phyloP scores from a whole-genome alignment of 805 yeast species.

The Wickerhamomyces chaumierensis region DNA sequence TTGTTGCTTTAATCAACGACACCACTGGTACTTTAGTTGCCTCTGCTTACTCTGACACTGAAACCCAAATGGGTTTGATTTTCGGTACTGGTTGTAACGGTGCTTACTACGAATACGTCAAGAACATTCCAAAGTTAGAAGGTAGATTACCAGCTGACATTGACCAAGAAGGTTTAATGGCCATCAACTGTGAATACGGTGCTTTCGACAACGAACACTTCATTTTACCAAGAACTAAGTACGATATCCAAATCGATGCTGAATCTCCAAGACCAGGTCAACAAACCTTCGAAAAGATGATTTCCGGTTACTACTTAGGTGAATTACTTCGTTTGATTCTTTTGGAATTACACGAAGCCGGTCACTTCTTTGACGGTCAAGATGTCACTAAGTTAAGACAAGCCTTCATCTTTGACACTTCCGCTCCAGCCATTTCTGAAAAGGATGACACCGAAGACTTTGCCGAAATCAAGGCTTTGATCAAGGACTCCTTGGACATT shows the following conservation, averaged over 20 bases:
- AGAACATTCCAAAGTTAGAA: slow-evolving; percentile 69
- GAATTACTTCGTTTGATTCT: slow-evolving; percentile 77
- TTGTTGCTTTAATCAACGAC: slow-evolving; percentile 90
- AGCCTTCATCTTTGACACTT: slow-evolving; percentile 76
- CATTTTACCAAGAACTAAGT: slow-evolving; percentile 82
- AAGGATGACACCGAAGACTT: slow-evolving; percentile 82
- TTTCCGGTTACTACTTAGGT: slow-evolving; percentile 93
- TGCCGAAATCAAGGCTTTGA: slow-evolving; percentile 59
- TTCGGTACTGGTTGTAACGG: slow-evolving; percentile 98
- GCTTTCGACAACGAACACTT: slow-evolving; percentile 87
- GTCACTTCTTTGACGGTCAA: slow-evolving; percentile 60
- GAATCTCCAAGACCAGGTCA: slow-evolving; percentile 94
- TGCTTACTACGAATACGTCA: slow-evolving; percentile 76
- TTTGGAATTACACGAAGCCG: slow-evolving; percentile 56
- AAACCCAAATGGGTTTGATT: slow-evolving; percentile 87
- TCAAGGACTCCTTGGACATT: slow-evolving; percentile 47
- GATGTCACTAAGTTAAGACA: slow-evolving; percentile 49
- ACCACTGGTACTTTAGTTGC: slow-evolving; percentile 97
- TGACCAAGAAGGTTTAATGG: slow-evolving; percentile 62
- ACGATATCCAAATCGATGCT: slow-evolving; percentile 68
- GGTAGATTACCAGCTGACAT: slow-evolving; percentile 61
- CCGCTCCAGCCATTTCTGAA: slow-evolving; percentile 79
- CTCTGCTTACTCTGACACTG: slow-evolving; percentile 81
- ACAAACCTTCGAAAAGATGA: slow-evolving; percentile 94
- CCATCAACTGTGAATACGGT: slow-evolving; percentile 97